Evolutionary conservation across 495 filamentous ascomycete genomes (phyloP).

Genomic region (Venustampulla echinocandica): DNA sequence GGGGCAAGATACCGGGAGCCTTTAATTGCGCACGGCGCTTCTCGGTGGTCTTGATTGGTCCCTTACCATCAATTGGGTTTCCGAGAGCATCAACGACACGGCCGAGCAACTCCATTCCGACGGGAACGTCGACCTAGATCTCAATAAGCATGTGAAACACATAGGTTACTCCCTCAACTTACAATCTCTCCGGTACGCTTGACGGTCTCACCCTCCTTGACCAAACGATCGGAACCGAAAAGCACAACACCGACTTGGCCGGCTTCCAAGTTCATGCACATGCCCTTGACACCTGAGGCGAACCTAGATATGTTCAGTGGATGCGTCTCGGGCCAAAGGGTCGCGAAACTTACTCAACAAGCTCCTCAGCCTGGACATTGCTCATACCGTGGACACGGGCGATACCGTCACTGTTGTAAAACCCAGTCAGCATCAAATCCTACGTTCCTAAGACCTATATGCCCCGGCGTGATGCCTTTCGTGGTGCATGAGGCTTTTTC

Average conservation of each 20-base stretch:
- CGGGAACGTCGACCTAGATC: slow-evolving; percentile 86
- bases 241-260: slow-evolving; percentile 99
- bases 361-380: slow-evolving; percentile 99
- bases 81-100: slow-evolving; percentile 98
- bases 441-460: background rate
- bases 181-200: slow-evolving; percentile 99
- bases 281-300: slow-evolving; percentile 98
- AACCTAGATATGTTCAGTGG: slow-evolving; percentile 52
- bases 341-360: slow-evolving; percentile 81
- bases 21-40: slow-evolving; percentile 97
- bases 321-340: background rate
- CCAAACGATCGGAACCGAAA: slow-evolving; percentile 98
- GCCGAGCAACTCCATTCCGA: slow-evolving; percentile 85
- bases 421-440: slow-evolving; percentile 15
- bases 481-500: slow-evolving; percentile 8
- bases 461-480: slow-evolving; percentile 6
- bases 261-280: slow-evolving; percentile 99
- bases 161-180: slow-evolving; percentile 32
- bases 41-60: slow-evolving; percentile 82
- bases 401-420: slow-evolving; percentile 88
- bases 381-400: slow-evolving; percentile 99
- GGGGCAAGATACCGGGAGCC: slow-evolving; percentile 96
- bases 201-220: slow-evolving; percentile 98
- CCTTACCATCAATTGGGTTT: slow-evolving; percentile 99
- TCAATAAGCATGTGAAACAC: slow-evolving; percentile 16